Conservation (phyloP, 108 stramenopile genomes). For the Pseudonitzschia multiseries region DNA sequence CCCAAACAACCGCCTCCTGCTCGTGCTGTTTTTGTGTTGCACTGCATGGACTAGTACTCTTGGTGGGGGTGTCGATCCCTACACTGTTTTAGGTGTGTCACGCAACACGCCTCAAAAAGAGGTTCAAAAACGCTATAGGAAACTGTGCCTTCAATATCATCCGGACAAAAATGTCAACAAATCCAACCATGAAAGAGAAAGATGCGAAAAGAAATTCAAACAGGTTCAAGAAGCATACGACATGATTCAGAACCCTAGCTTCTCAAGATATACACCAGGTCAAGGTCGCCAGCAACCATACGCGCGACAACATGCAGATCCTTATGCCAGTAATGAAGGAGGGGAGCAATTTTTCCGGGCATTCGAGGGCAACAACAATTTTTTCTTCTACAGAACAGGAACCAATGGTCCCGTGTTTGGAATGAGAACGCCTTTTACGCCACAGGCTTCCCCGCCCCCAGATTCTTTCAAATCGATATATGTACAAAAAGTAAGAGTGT, state of each 20-base stretch:
- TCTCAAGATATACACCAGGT: slow-evolving; percentile 38
- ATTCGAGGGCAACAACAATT: slow-evolving; percentile 20
- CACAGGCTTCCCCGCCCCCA: neutral
- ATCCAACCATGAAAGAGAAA: slow-evolving; percentile 30
- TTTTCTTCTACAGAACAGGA: slow-evolving; percentile 22
- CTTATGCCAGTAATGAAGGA: neutral
- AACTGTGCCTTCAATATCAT: slow-evolving; percentile 67
- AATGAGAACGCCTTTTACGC: slow-evolving; percentile 18
- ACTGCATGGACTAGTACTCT: neutral
- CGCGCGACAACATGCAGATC: neutral
- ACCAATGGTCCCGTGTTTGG: slow-evolving; percentile 21
- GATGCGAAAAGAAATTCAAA: slow-evolving; percentile 66
- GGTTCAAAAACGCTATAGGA: slow-evolving; percentile 58
- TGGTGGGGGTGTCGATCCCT: slow-evolving; percentile 45
- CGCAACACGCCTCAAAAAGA: slow-evolving; percentile 48
- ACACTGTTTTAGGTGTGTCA: slow-evolving; percentile 52
- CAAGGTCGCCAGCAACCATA: slow-evolving; percentile 33
- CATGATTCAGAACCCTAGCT: slow-evolving; percentile 50
- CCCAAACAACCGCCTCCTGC: neutral
- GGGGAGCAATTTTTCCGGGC: slow-evolving; percentile 13
- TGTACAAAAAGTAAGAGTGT: slow-evolving; percentile 56
- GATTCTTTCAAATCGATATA: slow-evolving; percentile 53
- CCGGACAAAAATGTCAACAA: slow-evolving; percentile 69
- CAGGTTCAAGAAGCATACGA: slow-evolving; percentile 70
- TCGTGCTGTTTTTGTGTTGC: neutral